A percentile compares a stretch with the other conserved stretches of the same genome.
phyloP scores from a whole-genome alignment of 2,329 filamentous ascomycete species.

The Fusarium sp. region DNA sequence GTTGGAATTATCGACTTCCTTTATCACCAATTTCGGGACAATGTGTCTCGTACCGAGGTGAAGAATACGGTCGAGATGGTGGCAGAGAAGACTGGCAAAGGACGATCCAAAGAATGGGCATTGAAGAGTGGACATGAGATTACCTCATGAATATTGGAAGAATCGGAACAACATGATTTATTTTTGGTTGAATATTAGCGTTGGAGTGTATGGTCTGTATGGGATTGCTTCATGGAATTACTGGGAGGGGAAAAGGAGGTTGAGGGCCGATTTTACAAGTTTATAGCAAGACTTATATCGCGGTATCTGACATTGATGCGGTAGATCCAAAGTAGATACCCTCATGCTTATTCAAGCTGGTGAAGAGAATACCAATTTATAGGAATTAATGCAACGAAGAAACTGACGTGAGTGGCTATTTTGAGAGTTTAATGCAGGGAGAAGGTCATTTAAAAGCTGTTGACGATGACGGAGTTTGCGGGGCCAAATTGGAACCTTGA shows the following conservation, averaged over 20 bases:
- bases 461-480: constrained; percentile 42
- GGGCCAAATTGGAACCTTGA: constrained; percentile 39
- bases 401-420: constrained; percentile 1
- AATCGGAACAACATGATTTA: constrained; percentile 31
- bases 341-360: constrained; percentile 18
- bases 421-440: constrained; percentile 7
- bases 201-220: constrained; percentile 43
- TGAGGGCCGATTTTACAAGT: constrained; percentile 31
- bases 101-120: constrained; percentile 56
- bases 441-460: constrained; percentile 29
- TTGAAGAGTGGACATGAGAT: constrained; percentile 58
- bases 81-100: constrained; percentile 57
- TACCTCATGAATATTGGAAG: constrained; percentile 41
- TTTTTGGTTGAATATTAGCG: constrained; percentile 49
- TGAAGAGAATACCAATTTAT: constrained; percentile 20
- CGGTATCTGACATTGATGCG: constrained; percentile 27
- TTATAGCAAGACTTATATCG: constrained; percentile 20
- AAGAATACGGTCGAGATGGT: constrained; percentile 59
- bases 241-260: constrained; percentile 32
- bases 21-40: constrained; percentile 56
- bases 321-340: constrained; percentile 38
- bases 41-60: constrained; percentile 56
- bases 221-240: constrained; percentile 43
- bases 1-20: constrained; percentile 58
- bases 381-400: constrained; percentile 5